A percentile compares a stretch with the other conserved stretches of the same genome.
Conservation (phyloP, 495 filamentous ascomycete species). For the Penicillium arizonense region DNA sequence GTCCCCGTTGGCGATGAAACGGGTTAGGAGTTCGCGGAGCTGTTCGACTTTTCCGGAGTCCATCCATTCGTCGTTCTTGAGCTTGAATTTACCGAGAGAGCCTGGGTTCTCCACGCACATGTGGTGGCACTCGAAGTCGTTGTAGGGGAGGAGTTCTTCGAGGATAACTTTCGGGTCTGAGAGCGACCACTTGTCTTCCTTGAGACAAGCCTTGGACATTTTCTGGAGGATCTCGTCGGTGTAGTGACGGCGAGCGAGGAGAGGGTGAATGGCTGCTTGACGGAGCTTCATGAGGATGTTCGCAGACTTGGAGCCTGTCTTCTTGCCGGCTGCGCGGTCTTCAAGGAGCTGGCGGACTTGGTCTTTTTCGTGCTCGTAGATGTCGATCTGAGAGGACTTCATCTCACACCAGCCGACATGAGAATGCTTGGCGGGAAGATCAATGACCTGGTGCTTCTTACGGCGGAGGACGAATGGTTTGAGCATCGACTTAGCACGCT, state of each 20-base stretch:
- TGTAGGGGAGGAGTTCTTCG: constrained; percentile 68
- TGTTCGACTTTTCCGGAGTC: constrained; percentile 86
- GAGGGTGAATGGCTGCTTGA: constrained; percentile 89
- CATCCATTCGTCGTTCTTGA: constrained; percentile 81
- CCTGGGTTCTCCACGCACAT: constrained; percentile 70
- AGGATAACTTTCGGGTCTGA: constrained; percentile 64
- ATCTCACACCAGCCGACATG: constrained; percentile 78
- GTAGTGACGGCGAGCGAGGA: constrained; percentile 81
- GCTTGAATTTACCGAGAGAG: constrained; percentile 66
- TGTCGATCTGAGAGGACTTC: constrained; percentile 61
- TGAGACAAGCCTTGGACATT: constrained; percentile 74
- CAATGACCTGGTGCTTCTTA: constrained; percentile 92
- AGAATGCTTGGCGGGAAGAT: constrained; percentile 78
- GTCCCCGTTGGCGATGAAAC: constrained; percentile 80
- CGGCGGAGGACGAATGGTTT: constrained; percentile 91
- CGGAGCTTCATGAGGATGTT: constrained; percentile 91
- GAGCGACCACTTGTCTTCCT: constrained; percentile 56
- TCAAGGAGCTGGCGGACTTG: constrained; percentile 53
- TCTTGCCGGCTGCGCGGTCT: constrained; percentile 56
- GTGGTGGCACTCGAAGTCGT: constrained; percentile 79
- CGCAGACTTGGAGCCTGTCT: constrained; percentile 52
- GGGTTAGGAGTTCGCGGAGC: constrained; percentile 66
- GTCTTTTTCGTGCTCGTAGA: constrained; percentile 65
- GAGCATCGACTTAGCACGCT: constrained; percentile 84
- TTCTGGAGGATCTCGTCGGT: constrained; percentile 67